These are phyloP conservation scores for Leonotis leonurus DNA, from an alignment of 257 asterid genomes.

Conservation along the genomic window DNA sequence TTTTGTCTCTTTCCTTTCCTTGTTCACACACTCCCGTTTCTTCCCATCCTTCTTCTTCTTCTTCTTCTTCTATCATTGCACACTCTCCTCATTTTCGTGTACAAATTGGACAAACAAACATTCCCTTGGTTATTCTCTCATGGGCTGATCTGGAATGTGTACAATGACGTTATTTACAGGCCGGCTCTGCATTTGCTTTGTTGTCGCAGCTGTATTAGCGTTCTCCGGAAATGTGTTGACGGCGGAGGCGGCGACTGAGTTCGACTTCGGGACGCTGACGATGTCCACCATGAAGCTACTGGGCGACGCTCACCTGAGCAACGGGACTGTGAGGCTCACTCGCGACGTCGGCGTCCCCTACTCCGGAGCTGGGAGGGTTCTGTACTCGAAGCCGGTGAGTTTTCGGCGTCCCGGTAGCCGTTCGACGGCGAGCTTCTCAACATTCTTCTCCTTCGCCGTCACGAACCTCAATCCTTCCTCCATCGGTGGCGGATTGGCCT, in stretches of 20 bases:
- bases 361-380: constrained; percentile 69
- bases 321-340: constrained; percentile 63
- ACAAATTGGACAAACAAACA: background rate
- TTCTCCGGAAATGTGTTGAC: constrained; percentile 11
- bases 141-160: constrained; percentile 30
- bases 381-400: constrained; percentile 62
- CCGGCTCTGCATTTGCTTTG: background rate
- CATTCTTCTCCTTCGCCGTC: constrained; percentile 75
- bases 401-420: constrained; percentile 43
- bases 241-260: constrained; percentile 27
- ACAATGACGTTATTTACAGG: constrained; percentile 42
- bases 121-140: background rate
- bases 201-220: background rate
- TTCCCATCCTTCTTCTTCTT: no score
- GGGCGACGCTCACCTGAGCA: constrained; percentile 78
- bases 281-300: constrained; percentile 56
- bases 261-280: constrained; percentile 60
- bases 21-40: no score
- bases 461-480: constrained; percentile 69
- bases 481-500: constrained; percentile 87
- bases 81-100: background rate
- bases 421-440: constrained; percentile 55
- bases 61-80: background rate
- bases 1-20: constrained; percentile 11
- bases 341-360: constrained; percentile 68